These are phyloP conservation scores for Cordyceps sp. DNA, from an alignment of 2,329 filamentous ascomycete genomes.

Conservation along the genomic window DNA sequence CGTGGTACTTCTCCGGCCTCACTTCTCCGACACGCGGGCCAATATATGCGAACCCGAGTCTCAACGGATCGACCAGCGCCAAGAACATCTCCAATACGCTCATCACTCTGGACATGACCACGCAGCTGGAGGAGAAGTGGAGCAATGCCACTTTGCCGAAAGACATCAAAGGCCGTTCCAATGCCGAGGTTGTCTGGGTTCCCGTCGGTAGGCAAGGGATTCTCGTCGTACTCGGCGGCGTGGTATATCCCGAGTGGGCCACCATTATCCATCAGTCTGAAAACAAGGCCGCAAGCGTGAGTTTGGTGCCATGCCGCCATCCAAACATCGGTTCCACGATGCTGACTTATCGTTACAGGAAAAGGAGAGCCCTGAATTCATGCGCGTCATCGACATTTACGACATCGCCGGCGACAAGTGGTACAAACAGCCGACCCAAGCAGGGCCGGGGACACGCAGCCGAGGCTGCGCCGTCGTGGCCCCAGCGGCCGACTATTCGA, in stretches of 20 bases:
- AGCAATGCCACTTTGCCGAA: constrained; percentile 35
- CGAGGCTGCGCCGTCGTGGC: constrained; percentile 60
- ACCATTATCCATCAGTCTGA: constrained; percentile 9
- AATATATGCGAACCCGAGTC: constrained; percentile 20
- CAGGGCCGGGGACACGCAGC: constrained; percentile 40
- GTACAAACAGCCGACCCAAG: constrained; percentile 50
- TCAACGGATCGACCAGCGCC: constrained; percentile 20
- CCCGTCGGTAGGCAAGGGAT: constrained; percentile 64
- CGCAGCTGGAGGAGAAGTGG: constrained; percentile 34
- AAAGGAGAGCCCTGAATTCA: constrained; percentile 53
- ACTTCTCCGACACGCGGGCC: constrained; percentile 30
- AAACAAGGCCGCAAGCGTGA: constrained; percentile 16
- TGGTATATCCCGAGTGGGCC: constrained; percentile 39
- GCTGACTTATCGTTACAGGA: constrained; percentile 21
- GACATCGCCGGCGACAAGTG: constrained; percentile 54
- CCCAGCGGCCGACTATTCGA: constrained; percentile 53
- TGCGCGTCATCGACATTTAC: constrained; percentile 56
- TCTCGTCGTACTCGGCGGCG: constrained; percentile 62
- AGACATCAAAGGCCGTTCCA: constrained; percentile 36
- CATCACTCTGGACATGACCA: constrained; percentile 42
- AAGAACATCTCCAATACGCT: constrained; percentile 35
- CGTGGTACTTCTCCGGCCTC: constrained; percentile 55
- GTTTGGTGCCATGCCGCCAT: no score
- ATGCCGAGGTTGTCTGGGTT: constrained; percentile 54
- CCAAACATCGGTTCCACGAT: no score